Conservation (phyloP, 139 green algal genomes). For the Gonium pectorale region DNA sequence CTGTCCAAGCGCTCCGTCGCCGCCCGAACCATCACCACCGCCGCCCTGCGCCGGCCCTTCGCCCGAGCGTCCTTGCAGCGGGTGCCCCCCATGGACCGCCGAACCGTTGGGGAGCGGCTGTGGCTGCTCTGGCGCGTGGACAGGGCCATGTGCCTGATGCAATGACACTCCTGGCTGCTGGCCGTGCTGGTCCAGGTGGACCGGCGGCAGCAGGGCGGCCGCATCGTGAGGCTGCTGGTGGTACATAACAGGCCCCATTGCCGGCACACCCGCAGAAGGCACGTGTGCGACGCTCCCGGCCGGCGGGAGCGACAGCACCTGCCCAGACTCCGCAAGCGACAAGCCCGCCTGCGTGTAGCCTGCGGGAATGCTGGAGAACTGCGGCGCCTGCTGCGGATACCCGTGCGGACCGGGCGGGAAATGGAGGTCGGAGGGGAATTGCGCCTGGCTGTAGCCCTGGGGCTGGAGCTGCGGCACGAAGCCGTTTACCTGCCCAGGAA, state of each 20-base stretch:
- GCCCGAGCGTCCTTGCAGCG: too few species aligned
- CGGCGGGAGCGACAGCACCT: neutral
- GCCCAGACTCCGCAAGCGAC: neutral
- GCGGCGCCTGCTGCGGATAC: slow-evolving; percentile 4
- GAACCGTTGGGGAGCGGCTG: too few species aligned
- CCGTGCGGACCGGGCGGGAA: neutral
- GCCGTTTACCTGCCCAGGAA: slow-evolving; percentile 26
- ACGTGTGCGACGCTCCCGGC: neutral
- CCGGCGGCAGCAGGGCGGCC: neutral
- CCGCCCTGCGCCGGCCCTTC: neutral
- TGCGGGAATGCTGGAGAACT: neutral
- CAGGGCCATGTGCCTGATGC: too few species aligned
- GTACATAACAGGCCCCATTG: neutral
- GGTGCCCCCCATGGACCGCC: too few species aligned
- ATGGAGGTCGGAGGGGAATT: slow-evolving; percentile 12
- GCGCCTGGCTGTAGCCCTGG: neutral
- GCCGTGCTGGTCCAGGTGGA: too few species aligned
- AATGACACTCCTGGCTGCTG: too few species aligned
- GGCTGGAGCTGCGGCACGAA: slow-evolving; percentile 1
- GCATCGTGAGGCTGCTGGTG: slow-evolving; percentile 12
- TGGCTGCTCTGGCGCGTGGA: too few species aligned
- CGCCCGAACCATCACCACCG: neutral
- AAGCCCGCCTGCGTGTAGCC: neutral
- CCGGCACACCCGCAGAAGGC: neutral
- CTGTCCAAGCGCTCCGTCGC: neutral